Evolutionary conservation across 441 rosid species (phyloP), one percentile per base, ranked within the genome.

Genomic region (Arabidopsis lyrata): DNA sequence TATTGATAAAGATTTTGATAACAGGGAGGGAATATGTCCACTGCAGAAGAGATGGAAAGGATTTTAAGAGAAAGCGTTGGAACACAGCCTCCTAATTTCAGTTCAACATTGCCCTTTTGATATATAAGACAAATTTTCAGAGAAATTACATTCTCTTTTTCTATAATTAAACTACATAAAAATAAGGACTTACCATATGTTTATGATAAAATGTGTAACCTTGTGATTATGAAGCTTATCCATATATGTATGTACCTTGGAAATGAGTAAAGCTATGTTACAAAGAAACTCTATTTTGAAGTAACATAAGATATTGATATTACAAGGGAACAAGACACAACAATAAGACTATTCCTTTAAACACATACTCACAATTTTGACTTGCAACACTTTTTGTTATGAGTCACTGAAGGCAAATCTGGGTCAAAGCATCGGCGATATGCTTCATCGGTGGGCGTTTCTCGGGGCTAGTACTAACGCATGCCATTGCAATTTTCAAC

Each of bases 401-500:
- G 41, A 66, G 42, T 61, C 69, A 61, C 35, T 68, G 42, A 52
- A 60, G 70, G 59, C 62, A 75, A 44, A 69, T 69, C 38, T 76
- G 75, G 20, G 58, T 76, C 57, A 94, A 80, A 45, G 81, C 86
- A 70, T 90, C 92, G 0, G 73, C 82, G 58, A 92, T 78, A 68
- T 90, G 82, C 87, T 87, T 89, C 94, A 88, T 87, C 16, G 88
- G 38, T 14, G 97, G 99, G 72, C 99, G 88, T 81, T 87, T 80
- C 72, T 90, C 97, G 0, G 97, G 91, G 80, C 66, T 83, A 76
- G 77, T 68, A 45, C 82, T 84, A 69, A 89, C 91, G 53, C 97
- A 92, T 14, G 95, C 92, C 83, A 92, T 86, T 10, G 94, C 90
- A 32, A 92, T 81, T 81, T 90, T 94, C 20, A 94, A 76, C 58